phyloP scores from a whole-genome alignment of 2,329 filamentous ascomycete genomes.

The Microcyclosporella mali region DNA sequence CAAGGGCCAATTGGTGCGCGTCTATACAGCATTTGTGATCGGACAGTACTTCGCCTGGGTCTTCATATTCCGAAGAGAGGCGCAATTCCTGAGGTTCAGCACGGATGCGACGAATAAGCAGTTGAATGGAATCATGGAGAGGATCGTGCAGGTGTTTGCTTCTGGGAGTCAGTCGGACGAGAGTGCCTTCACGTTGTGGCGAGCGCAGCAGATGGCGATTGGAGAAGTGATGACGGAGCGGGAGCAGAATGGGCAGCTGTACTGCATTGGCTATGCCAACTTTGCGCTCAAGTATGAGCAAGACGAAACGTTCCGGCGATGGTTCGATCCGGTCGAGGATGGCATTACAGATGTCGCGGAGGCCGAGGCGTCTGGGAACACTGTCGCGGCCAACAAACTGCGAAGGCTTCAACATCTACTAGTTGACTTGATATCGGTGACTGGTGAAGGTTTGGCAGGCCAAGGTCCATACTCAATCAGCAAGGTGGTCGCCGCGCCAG shows the following conservation, averaged over 20 bases:
- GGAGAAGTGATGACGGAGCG: too few relatives aligned
- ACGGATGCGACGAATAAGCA: not conserved
- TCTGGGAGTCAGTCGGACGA: too few relatives aligned
- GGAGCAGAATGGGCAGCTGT: too few relatives aligned
- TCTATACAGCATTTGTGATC: not conserved
- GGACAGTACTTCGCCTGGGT: constrained; percentile 1
- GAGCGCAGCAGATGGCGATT: too few relatives aligned
- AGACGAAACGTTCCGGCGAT: too few relatives aligned
- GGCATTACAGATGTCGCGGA: not conserved
- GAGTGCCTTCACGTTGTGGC: too few relatives aligned
- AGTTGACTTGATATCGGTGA: not conserved
- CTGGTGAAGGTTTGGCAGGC: too few relatives aligned
- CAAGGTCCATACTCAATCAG: too few relatives aligned
- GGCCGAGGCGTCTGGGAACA: not conserved
- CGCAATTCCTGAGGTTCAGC: not conserved
- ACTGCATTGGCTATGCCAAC: not conserved
- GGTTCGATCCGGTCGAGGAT: not conserved
- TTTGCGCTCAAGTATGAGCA: not conserved
- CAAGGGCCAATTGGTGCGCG: not conserved
- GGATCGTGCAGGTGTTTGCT: not conserved
- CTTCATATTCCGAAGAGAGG: not conserved
- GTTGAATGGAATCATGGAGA: not conserved
- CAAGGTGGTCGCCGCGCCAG: too few relatives aligned
- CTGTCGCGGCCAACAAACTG: not conserved
- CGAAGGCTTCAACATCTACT: not conserved